Percentiles rank a stretch among this genome's conserved stretches.
These are phyloP conservation scores for Oropetium thomaeum DNA, from an alignment of 176 grass and related monocot species.

Conservation along the genomic window DNA sequence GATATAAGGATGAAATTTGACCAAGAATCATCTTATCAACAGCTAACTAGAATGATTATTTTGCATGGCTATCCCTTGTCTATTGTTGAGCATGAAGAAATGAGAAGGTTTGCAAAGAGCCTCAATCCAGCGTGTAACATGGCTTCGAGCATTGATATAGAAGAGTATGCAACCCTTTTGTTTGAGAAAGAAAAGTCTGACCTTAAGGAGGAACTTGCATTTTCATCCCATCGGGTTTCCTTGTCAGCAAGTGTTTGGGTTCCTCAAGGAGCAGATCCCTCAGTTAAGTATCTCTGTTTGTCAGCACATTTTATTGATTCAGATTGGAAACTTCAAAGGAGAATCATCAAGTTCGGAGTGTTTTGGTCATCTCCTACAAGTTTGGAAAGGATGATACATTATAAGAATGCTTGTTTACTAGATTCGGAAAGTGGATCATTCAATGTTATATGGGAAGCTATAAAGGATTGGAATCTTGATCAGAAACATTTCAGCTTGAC, in stretches of 20 bases:
- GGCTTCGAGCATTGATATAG: conserved; percentile 31
- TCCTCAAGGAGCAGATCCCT: conserved; percentile 23
- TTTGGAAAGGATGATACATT: conserved; percentile 54
- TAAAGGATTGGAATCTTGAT: conserved; percentile 51
- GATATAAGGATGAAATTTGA: conserved; percentile 31
- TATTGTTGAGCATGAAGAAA: conserved; percentile 56
- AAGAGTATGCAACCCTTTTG: conserved; percentile 34
- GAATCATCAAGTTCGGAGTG: conserved; percentile 53
- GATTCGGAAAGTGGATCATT: conserved; percentile 44
- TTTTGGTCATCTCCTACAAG: conserved; percentile 41
- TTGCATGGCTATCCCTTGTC: conserved; percentile 47
- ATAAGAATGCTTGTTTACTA: conserved; percentile 34
- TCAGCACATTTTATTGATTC: conserved; percentile 45
- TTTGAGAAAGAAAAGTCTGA: conserved; percentile 48
- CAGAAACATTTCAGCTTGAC: conserved; percentile 51
- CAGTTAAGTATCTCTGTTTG: conserved; percentile 56
- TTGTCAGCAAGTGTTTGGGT: conserved; percentile 53
- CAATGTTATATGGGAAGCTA: conserved; percentile 44
- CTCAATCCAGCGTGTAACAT: conserved; percentile 36
- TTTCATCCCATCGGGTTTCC: conserved; percentile 29
- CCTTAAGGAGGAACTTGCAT: conserved; percentile 32
- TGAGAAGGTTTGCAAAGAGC: conserved; percentile 42
- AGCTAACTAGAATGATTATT: conserved; percentile 40
- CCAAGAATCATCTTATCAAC: conserved; percentile 36
- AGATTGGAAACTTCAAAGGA: conserved; percentile 45